A percentile compares a stretch with the other conserved stretches of the same genome.
Conservation (phyloP, 371 early-diverging fungal genomes). For the Encephalitozoon romaleae region DNA sequence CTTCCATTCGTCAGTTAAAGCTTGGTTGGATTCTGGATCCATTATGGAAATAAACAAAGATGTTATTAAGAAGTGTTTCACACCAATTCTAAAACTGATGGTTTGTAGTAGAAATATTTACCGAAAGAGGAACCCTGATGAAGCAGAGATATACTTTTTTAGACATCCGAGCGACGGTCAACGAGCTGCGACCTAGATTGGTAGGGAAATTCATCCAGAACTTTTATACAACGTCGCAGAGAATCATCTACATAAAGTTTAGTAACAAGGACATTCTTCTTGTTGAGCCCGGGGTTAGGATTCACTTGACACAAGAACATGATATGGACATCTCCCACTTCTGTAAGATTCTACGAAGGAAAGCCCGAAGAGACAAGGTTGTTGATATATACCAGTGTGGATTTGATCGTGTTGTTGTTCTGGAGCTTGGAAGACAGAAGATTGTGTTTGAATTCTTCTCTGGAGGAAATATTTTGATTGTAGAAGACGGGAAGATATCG, state of each 20-base stretch:
- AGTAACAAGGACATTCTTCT: constrained; percentile 59
- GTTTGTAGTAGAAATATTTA: not conserved
- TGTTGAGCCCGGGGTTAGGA: constrained; percentile 60
- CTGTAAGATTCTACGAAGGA: constrained; percentile 54
- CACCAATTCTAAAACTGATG: not conserved
- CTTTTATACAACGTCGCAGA: constrained; percentile 55
- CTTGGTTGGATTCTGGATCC: not conserved
- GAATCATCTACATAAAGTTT: constrained; percentile 56
- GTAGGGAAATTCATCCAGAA: constrained; percentile 56
- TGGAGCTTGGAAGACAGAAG: constrained; percentile 48
- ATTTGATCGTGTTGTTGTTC: constrained; percentile 59
- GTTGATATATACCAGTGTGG: constrained; percentile 54
- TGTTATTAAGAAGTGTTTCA: not conserved
- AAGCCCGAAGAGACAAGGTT: constrained; percentile 48
- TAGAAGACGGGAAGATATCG: constrained; percentile 50
- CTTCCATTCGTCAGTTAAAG: constrained; percentile 1
- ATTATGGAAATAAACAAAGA: not conserved
- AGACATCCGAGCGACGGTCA: constrained; percentile 59
- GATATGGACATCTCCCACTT: constrained; percentile 59
- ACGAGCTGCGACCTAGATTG: constrained; percentile 53
- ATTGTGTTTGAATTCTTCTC: constrained; percentile 60
- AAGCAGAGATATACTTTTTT: constrained; percentile 61
- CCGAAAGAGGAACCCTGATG: constrained; percentile 37
- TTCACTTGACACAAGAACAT: constrained; percentile 51
- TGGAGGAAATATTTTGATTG: constrained; percentile 60